These are phyloP conservation scores for Backusella tuberculispora DNA, from an alignment of 192 early-diverging fungal genomes.

Conservation along the genomic window DNA sequence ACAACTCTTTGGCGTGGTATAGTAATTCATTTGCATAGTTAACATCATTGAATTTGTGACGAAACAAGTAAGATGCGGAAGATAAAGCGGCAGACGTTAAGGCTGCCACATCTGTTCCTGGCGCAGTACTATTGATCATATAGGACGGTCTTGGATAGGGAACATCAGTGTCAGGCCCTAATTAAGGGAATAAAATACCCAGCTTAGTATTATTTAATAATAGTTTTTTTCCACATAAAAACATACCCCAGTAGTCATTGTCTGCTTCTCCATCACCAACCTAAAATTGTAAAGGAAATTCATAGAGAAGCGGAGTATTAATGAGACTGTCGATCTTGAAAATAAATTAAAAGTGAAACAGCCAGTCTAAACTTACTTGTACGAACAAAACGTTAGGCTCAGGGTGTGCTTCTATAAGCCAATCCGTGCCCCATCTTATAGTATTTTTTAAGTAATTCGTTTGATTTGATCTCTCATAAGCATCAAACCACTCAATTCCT, in stretches of 20 bases:
- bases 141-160: conserved; percentile 48
- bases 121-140: conserved; percentile 38
- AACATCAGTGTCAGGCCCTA: conserved; percentile 31
- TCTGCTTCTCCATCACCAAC: conserved; percentile 41
- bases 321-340: neutral
- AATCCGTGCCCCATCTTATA: conserved; percentile 58
- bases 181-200: neutral
- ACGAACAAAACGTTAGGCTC: conserved; percentile 47
- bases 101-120: conserved; percentile 54
- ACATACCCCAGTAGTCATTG: conserved; percentile 53
- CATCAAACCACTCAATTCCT: conserved; percentile 51
- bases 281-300: conserved; percentile 11
- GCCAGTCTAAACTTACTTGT: conserved; percentile 32
- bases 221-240: neutral
- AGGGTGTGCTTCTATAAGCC: conserved; percentile 56
- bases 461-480: conserved; percentile 48
- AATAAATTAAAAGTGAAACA: conserved; percentile 1
- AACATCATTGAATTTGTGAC: conserved; percentile 45
- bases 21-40: conserved; percentile 43
- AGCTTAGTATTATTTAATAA: neutral
- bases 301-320: neutral
- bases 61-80: conserved; percentile 51
- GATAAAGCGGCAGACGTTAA: conserved; percentile 57
- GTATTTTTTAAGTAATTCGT: conserved; percentile 44
- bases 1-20: conserved; percentile 46